phyloP scores from a whole-genome alignment of 768 basidiomycete genomes.

The Baorangia bicolor region DNA sequence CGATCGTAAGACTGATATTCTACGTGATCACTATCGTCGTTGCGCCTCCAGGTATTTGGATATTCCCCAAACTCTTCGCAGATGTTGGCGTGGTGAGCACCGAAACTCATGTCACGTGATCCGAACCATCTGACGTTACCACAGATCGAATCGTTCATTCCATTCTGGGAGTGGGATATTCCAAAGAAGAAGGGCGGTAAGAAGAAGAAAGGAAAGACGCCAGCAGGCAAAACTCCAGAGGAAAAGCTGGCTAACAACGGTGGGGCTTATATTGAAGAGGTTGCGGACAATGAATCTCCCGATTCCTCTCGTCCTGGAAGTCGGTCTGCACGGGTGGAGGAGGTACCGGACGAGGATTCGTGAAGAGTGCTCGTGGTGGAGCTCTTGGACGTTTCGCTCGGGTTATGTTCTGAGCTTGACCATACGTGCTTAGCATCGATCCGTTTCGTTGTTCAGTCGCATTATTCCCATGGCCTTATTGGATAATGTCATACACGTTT shows the following conservation, averaged over 20 bases:
- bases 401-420: neutral
- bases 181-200: slow-evolving; percentile 68
- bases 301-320: slow-evolving; percentile 35
- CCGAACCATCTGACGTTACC: neutral
- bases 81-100: slow-evolving; percentile 95
- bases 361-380: neutral
- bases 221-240: slow-evolving; percentile 31
- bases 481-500: neutral
- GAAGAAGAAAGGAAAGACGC: slow-evolving; percentile 56
- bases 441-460: slow-evolving; percentile 33
- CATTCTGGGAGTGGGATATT: slow-evolving; percentile 95
- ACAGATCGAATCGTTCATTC: slow-evolving; percentile 98
- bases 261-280: slow-evolving; percentile 40
- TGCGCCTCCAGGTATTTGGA: slow-evolving; percentile 93
- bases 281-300: slow-evolving; percentile 31
- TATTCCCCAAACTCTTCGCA: slow-evolving; percentile 97
- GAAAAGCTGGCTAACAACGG: slow-evolving; percentile 42
- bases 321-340: slow-evolving; percentile 44
- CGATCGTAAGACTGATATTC: slow-evolving; percentile 88
- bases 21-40: slow-evolving; percentile 89
- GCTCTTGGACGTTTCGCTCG: neutral
- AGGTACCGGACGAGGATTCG: slow-evolving; percentile 43
- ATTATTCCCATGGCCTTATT: slow-evolving; percentile 26
- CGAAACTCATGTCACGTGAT: neutral
- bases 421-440: neutral